phyloP scores from a whole-genome alignment of 2,329 filamentous ascomycete genomes.

The Didymosphaeria variabile region DNA sequence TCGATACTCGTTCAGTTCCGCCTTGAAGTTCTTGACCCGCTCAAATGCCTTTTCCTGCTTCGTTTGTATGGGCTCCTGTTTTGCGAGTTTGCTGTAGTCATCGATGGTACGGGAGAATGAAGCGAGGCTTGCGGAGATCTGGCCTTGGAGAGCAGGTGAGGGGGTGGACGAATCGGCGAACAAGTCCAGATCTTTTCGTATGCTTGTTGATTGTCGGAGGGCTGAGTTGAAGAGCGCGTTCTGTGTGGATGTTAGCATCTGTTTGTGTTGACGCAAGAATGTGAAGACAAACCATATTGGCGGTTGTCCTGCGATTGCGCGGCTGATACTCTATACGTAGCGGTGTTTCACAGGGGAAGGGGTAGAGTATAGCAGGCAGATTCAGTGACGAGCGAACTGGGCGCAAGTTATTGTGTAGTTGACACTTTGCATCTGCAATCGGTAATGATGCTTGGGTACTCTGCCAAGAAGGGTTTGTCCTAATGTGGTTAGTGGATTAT shows the following conservation, averaged over 20 bases:
- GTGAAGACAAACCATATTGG: slow-evolving; percentile 32
- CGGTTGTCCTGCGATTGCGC: background rate
- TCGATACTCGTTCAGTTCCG: slow-evolving; percentile 82
- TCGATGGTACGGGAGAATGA: slow-evolving; percentile 90
- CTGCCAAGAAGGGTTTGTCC: slow-evolving; percentile 19
- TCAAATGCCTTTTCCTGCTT: slow-evolving; percentile 93
- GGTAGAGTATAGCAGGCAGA: background rate
- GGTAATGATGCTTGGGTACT: slow-evolving; percentile 19
- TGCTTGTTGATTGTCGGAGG: slow-evolving; percentile 81
- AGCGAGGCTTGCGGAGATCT: slow-evolving; percentile 64
- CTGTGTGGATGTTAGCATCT: slow-evolving; percentile 53
- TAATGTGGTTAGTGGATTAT: background rate
- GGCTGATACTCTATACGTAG: slow-evolving; percentile 4
- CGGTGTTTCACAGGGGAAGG: background rate
- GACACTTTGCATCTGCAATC: slow-evolving; percentile 44
- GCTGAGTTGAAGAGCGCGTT: slow-evolving; percentile 88
- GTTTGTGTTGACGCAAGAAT: background rate
- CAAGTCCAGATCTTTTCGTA: slow-evolving; percentile 77
- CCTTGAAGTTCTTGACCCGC: slow-evolving; percentile 83
- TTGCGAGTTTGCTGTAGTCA: slow-evolving; percentile 86
- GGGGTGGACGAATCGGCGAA: slow-evolving; percentile 69
- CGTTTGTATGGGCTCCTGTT: slow-evolving; percentile 86
- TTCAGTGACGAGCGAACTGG: background rate
- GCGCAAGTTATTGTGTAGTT: slow-evolving; percentile 30
- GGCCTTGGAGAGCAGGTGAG: slow-evolving; percentile 69